Conservation (phyloP, 805 yeast species). For the Saccharomyces paradoxus region DNA sequence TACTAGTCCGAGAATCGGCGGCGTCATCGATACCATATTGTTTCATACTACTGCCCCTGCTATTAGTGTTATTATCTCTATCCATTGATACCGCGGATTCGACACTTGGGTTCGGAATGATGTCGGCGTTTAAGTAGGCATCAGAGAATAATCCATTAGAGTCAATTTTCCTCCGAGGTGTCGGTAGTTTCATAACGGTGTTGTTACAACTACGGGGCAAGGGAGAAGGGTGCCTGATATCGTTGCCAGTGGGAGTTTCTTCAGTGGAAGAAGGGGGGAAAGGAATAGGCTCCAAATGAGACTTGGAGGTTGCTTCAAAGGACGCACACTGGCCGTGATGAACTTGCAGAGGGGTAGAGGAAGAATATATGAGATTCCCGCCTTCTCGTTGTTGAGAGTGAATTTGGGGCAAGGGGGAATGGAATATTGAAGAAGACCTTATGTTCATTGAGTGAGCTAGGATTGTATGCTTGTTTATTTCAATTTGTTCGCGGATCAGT, state of each 20-base stretch:
- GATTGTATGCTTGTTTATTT: conserved; percentile 23
- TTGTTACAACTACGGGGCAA: background rate
- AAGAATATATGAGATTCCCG: background rate
- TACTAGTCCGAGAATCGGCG: conserved; percentile 8
- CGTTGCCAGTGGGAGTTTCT: background rate
- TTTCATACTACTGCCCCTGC: background rate
- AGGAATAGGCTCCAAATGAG: background rate
- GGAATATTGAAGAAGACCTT: background rate
- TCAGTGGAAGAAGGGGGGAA: background rate
- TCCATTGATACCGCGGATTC: background rate
- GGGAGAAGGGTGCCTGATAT: background rate
- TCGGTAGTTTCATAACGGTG: conserved; percentile 8
- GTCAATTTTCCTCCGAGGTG: conserved; percentile 15
- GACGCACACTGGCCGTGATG: background rate
- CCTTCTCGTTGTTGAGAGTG: background rate
- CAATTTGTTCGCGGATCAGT: conserved; percentile 56
- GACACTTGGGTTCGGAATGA: conserved; percentile 31
- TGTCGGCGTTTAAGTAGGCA: conserved; percentile 35
- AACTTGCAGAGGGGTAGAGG: background rate
- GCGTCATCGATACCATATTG: conserved; percentile 5
- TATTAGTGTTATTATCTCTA: conserved; percentile 4
- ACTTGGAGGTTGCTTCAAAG: background rate
- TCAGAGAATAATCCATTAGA: conserved; percentile 32
- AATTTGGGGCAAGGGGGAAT: background rate
- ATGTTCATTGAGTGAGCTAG: conserved; percentile 7